Evolutionary conservation across 306 rosid species (phyloP).

Genomic region (Hippophae tibetana): DNA sequence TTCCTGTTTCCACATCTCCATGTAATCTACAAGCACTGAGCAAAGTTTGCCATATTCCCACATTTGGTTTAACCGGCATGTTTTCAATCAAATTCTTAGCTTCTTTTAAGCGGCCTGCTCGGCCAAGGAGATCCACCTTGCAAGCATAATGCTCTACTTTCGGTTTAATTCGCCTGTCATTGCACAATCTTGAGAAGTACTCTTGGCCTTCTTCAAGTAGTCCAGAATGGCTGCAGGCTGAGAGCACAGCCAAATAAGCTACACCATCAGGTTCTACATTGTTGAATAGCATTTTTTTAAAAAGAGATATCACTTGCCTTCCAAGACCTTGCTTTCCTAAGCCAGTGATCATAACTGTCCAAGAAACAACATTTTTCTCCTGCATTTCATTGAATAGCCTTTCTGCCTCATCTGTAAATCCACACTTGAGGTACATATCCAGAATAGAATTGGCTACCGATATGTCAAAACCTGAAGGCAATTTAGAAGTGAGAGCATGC

Average conservation of each 20-base stretch:
- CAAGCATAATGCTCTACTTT: constrained; percentile 60
- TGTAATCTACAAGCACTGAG: constrained; percentile 58
- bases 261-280: constrained; percentile 44
- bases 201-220: constrained; percentile 43
- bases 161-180: constrained; percentile 18
- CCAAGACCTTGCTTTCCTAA: constrained; percentile 60
- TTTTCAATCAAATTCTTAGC: constrained; percentile 42
- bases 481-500: constrained; percentile 45
- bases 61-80: constrained; percentile 50
- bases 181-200: constrained; percentile 35
- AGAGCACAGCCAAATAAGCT: constrained; percentile 49
- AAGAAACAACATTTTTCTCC: constrained; percentile 37
- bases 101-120: constrained; percentile 42
- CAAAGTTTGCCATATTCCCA: constrained; percentile 54
- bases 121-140: constrained; percentile 59
- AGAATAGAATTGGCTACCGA: constrained; percentile 51
- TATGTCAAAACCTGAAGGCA: constrained; percentile 43
- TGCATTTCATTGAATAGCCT: constrained; percentile 36
- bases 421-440: constrained; percentile 67
- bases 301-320: constrained; percentile 33
- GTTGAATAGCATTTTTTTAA: constrained; percentile 32
- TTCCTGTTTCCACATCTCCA: constrained; percentile 42
- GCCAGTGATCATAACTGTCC: constrained; percentile 68
- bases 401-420: constrained; percentile 40
- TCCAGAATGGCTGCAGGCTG: constrained; percentile 66